These are phyloP conservation scores for Endocalyx cinctus DNA, from an alignment of 2,329 filamentous ascomycete species.

Conservation along the genomic window DNA sequence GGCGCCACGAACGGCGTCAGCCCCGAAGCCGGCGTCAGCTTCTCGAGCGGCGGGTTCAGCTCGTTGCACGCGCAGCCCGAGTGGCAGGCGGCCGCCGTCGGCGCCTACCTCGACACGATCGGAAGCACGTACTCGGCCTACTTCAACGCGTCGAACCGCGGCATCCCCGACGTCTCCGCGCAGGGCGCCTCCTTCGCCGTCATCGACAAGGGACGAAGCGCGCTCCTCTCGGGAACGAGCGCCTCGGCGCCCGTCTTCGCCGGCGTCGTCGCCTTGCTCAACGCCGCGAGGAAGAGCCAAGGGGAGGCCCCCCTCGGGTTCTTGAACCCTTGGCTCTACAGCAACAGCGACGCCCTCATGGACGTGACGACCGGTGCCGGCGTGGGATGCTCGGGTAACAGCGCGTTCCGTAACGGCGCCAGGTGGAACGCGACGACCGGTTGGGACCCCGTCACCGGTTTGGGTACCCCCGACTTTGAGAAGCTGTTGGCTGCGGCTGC, in stretches of 20 bases:
- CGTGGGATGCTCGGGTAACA: conserved; percentile 21
- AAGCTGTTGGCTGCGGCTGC: conserved; percentile 22
- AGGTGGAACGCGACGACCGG: conserved; percentile 26
- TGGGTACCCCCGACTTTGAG: conserved; percentile 24
- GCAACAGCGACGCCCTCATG: conserved; percentile 24
- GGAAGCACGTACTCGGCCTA: conserved; percentile 30
- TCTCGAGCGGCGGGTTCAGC: conserved; percentile 36
- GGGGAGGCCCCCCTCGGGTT: conserved; percentile 29
- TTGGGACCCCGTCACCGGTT: conserved; percentile 29
- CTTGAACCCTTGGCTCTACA: conserved; percentile 28
- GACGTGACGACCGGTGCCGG: conserved; percentile 25
- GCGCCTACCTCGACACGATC: conserved; percentile 31
- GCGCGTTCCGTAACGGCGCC: conserved; percentile 20
- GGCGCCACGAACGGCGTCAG: conserved; percentile 44
- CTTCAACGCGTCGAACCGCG: conserved; percentile 33
- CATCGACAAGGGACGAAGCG: conserved; percentile 22
- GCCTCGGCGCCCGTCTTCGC: conserved; percentile 36
- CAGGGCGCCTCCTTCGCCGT: conserved; percentile 48
- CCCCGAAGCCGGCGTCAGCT: conserved; percentile 32
- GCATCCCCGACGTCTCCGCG: conserved; percentile 35
- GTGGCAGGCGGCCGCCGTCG: conserved; percentile 29
- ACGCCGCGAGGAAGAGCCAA: conserved; percentile 33
- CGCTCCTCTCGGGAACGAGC: conserved; percentile 25
- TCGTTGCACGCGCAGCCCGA: conserved; percentile 30
- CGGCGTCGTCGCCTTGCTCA: conserved; percentile 36